phyloP scores from a whole-genome alignment of 2,329 filamentous ascomycete genomes.

The Sporothrix pallida region DNA sequence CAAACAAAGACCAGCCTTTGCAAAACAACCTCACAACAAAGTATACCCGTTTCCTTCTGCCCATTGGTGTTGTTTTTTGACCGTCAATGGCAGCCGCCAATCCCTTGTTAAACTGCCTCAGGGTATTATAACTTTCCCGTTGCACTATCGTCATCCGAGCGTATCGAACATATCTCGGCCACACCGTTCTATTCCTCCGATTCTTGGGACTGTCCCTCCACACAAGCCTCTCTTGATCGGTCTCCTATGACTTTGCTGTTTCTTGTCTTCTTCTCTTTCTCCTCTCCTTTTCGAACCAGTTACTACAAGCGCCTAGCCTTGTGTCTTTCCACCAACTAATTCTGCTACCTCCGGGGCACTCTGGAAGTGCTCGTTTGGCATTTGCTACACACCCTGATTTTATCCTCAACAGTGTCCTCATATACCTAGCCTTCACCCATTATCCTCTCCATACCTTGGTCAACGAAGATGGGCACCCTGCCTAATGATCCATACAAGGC shows the following conservation, averaged over 20 bases:
- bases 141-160: too few relatives aligned
- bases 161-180: too few relatives aligned
- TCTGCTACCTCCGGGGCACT: not conserved
- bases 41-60: too few relatives aligned
- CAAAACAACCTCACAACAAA: too few relatives aligned
- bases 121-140: too few relatives aligned
- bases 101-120: too few relatives aligned
- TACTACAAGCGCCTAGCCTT: not conserved
- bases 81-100: too few relatives aligned
- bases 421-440: not conserved
- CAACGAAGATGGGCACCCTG: conserved; percentile 54
- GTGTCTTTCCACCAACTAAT: not conserved
- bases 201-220: too few relatives aligned
- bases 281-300: not conserved
- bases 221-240: not conserved
- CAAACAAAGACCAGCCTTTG: too few relatives aligned
- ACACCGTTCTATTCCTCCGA: not conserved
- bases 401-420: not conserved
- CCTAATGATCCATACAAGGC: conserved; percentile 78
- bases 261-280: not conserved
- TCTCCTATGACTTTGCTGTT: not conserved
- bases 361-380: not conserved
- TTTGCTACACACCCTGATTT: not conserved
- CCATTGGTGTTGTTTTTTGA: too few relatives aligned
- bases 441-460: too few relatives aligned